These are phyloP conservation scores for Parascedosporium putredinis DNA, from an alignment of 2,329 filamentous ascomycete genomes.

Conservation along the genomic window DNA sequence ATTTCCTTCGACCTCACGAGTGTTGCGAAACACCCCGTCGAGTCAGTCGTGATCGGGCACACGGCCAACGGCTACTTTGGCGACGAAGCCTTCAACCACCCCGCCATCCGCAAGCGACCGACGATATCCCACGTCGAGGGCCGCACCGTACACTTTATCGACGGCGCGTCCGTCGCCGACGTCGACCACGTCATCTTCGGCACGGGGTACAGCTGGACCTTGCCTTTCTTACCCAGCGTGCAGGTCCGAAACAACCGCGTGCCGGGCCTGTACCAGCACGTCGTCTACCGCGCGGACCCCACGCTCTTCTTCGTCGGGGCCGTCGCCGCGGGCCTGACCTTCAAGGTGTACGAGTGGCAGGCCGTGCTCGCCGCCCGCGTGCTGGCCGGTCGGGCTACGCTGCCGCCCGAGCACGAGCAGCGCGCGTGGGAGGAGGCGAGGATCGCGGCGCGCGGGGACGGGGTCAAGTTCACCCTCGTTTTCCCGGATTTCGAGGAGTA, in stretches of 20 bases:
- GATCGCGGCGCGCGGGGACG: conserved; percentile 43
- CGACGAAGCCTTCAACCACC: conserved; percentile 49
- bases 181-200: conserved; percentile 57
- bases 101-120: conserved; percentile 34
- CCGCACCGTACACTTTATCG: conserved; percentile 42
- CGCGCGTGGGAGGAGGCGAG: conserved; percentile 46
- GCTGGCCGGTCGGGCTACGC: conserved; percentile 39
- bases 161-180: conserved; percentile 38
- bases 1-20: conserved; percentile 43
- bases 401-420: conserved; percentile 41
- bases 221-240: conserved; percentile 48
- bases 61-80: conserved; percentile 44
- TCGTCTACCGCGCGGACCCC: conserved; percentile 44
- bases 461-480: conserved; percentile 42
- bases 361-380: conserved; percentile 50
- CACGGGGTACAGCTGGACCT: conserved; percentile 55
- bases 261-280: conserved; percentile 45
- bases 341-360: conserved; percentile 61
- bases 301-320: conserved; percentile 49
- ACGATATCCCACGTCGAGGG: conserved; percentile 36
- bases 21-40: conserved; percentile 33
- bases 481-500: conserved; percentile 55
- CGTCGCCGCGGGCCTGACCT: conserved; percentile 42
- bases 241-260: conserved; percentile 43
- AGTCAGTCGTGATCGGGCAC: conserved; percentile 27